These are phyloP conservation scores for Pseudohalonectria lignicola DNA, from an alignment of 2,329 filamentous ascomycete genomes.

Conservation along the genomic window DNA sequence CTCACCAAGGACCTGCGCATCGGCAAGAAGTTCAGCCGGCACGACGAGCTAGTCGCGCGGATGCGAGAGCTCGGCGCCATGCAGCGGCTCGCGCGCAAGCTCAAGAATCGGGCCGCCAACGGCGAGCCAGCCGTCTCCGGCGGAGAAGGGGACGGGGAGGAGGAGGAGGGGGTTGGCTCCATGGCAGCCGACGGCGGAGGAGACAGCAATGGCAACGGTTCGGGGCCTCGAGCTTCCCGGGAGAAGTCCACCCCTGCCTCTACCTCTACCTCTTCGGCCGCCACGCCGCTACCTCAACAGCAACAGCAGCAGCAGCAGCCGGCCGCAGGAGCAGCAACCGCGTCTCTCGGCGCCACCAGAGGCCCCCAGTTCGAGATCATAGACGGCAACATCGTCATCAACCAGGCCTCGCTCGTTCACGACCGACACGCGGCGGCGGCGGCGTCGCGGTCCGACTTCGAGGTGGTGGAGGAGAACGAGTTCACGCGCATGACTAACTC, in stretches of 20 bases:
- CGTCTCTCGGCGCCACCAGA: too few relatives aligned
- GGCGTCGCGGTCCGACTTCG: conserved; percentile 37
- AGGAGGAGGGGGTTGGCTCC: too few relatives aligned
- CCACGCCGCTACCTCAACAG: neutral
- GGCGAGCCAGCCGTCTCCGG: too few relatives aligned
- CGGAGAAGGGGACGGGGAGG: conserved; percentile 5
- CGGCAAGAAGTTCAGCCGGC: conserved; percentile 65
- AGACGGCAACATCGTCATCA: conserved; percentile 62
- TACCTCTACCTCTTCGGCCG: conserved; percentile 3
- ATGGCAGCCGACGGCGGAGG: too few relatives aligned
- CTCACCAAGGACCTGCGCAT: conserved; percentile 58
- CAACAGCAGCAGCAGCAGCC: neutral
- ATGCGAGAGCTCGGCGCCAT: conserved; percentile 34
- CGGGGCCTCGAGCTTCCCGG: too few relatives aligned
- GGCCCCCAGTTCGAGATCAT: conserved; percentile 52
- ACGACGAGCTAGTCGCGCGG: conserved; percentile 60
- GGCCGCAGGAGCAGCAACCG: too few relatives aligned
- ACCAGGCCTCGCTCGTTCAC: conserved; percentile 56
- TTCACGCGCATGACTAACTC: conserved; percentile 63
- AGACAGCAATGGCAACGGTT: too few relatives aligned
- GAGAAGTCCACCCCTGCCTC: neutral
- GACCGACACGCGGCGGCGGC: conserved; percentile 56
- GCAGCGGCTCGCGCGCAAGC: conserved; percentile 18
- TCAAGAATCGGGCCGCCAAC: conserved; percentile 21
- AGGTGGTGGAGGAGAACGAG: conserved; percentile 66